Percentiles rank a stretch among this genome's conserved stretches.
phyloP scores from a whole-genome alignment of 2,329 filamentous ascomycete species.

The Penicillium sp. region DNA sequence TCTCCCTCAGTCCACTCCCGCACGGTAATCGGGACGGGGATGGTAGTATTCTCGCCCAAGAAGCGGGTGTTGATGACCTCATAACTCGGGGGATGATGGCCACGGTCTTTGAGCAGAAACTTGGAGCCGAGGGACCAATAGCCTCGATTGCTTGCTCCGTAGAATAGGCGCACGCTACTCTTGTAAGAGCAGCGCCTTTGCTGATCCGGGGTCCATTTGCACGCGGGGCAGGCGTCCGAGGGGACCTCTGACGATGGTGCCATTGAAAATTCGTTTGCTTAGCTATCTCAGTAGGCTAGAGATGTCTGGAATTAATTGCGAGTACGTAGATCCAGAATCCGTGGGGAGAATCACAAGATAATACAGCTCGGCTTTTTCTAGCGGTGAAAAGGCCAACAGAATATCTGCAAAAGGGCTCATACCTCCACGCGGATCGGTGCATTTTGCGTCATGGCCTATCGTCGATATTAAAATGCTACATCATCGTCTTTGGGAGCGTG shows the following conservation, averaged over 20 bases:
- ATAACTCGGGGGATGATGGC: neutral
- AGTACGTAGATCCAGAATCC: neutral
- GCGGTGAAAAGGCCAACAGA: neutral
- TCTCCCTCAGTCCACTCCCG: slow-evolving; percentile 5
- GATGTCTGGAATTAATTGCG: neutral
- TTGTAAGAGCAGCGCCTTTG: neutral
- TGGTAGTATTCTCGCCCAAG: neutral
- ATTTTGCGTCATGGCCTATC: neutral
- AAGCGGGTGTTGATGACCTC: slow-evolving; percentile 9
- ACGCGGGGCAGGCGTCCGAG: neutral
- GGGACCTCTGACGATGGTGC: neutral
- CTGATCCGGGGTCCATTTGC: slow-evolving; percentile 5
- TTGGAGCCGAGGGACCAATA: slow-evolving; percentile 6
- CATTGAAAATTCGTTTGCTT: neutral
- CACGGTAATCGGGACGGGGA: neutral
- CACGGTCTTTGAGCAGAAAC: slow-evolving; percentile 11
- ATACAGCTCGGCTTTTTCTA: neutral
- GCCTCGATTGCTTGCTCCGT: neutral
- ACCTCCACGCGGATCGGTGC: neutral
- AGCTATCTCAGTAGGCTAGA: neutral
- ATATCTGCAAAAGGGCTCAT: no score
- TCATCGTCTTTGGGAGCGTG: neutral
- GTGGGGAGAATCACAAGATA: slow-evolving; percentile 5
- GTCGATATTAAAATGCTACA: neutral
- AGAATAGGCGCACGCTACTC: slow-evolving; percentile 9